A percentile compares a stretch with the other conserved stretches of the same genome.
These are phyloP conservation scores for Nitzschia inconspicua DNA, from an alignment of 108 stramenopile species.

Conservation along the genomic window DNA sequence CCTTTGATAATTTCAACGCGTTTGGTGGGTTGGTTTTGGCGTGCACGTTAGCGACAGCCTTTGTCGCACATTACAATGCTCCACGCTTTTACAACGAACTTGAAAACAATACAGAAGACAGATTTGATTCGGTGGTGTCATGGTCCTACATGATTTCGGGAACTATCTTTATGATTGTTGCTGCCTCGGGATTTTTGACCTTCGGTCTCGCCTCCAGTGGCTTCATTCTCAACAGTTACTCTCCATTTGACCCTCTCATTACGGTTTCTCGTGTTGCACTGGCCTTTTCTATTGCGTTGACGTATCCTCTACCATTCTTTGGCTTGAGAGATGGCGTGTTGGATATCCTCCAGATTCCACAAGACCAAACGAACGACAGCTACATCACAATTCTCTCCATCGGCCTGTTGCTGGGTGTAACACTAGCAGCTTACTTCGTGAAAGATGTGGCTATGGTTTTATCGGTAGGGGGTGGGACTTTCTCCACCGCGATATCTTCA, in stretches of 20 bases:
- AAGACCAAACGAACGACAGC: conserved; percentile 46
- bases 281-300: conserved; percentile 58
- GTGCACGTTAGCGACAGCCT: neutral
- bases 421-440: conserved; percentile 30
- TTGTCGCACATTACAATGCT: conserved; percentile 78
- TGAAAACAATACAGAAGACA: conserved; percentile 52
- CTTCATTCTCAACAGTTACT: conserved; percentile 86
- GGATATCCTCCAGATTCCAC: conserved; percentile 56
- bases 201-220: conserved; percentile 70
- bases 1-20: neutral
- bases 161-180: conserved; percentile 57
- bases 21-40: neutral
- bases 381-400: conserved; percentile 63
- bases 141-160: conserved; percentile 53
- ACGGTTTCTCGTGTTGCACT: conserved; percentile 71
- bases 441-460: conserved; percentile 58
- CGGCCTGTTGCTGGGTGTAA: conserved; percentile 38
- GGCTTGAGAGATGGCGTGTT: conserved; percentile 78
- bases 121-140: conserved; percentile 56
- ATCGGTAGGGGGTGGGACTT: conserved; percentile 81
- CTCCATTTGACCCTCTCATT: conserved; percentile 63
- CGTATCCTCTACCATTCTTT: conserved; percentile 90
- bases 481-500: too few species aligned
- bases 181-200: conserved; percentile 66
- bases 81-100: conserved; percentile 83